Evolutionary conservation across 345 rosid species (phyloP), one percentile per base, ranked within the genome.

Genomic region (Pugionium dolabratum): DNA sequence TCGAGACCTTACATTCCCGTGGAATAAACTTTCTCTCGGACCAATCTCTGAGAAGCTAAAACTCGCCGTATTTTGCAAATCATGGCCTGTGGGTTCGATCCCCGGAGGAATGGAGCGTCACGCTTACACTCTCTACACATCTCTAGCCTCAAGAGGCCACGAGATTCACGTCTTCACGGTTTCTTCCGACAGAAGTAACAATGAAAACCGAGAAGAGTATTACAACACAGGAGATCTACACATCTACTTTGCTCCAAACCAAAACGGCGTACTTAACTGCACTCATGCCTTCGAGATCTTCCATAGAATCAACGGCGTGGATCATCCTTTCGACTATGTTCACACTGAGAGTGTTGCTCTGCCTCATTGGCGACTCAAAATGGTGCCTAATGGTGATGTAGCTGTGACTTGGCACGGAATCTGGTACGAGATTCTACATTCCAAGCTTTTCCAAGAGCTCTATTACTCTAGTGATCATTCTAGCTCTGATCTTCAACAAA

Each of bases 71-170:
- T 88, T 88, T 75, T 82, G 89, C 69, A 82, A 84, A 67, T 78
- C 86, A 60, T 88, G 95, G 95, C 97, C 95, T 1, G 71, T 78
- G 28, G 83, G 78, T 18, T 79, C 87, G 3, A 66, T 71, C 51
- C 84, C 93, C 0, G 89, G 91, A 1, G 95, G 95, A 5, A 84
- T 88, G 86, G 88, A 90, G 69, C 81, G 91, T 49, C 95, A 90
- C 41, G 92, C 95, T 4, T 67, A 77, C 25, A 79, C 87, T 34
- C 77, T 90, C 8, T 81, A 84, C 80, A 73, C 62, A 37, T 80
- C 84, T 48, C 77, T 91, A 1, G 85, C 93, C 2, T 64, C 67
- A 3, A 80, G 76, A 29, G 94, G 87, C 4, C 93, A 88, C 63
- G 85, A 80, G 61, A 64, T 91, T 67, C 96, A 88, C 59, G 80